These are phyloP conservation scores for Boletellus deceptivus DNA, from an alignment of 1,284 basidiomycete species.

Conservation along the genomic window DNA sequence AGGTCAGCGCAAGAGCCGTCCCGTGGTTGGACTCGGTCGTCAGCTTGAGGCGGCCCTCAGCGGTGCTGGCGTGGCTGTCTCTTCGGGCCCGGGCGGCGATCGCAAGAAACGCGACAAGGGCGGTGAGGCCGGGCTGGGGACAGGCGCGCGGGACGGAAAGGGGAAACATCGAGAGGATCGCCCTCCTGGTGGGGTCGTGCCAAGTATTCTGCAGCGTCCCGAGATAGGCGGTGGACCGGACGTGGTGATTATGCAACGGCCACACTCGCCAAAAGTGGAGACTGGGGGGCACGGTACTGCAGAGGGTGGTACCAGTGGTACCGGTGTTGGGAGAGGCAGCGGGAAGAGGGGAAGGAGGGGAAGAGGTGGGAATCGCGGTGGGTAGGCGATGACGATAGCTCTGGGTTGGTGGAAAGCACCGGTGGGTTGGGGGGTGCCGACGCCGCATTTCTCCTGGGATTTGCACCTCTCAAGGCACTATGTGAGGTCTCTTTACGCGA, in stretches of 20 bases:
- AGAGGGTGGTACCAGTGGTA: not conserved
- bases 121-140: not conserved
- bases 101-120: constrained; percentile 35
- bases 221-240: constrained; percentile 23
- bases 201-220: constrained; percentile 38
- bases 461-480: no score
- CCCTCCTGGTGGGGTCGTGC: constrained; percentile 7
- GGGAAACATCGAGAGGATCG: constrained; percentile 21
- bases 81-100: constrained; percentile 23
- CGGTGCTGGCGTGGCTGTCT: constrained; percentile 45
- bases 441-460: no score
- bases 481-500: no score
- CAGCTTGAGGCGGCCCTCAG: constrained; percentile 66
- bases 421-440: no score
- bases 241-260: constrained; percentile 12
- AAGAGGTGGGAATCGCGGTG: constrained; percentile 25
- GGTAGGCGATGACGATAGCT: constrained; percentile 8
- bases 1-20: constrained; percentile 44
- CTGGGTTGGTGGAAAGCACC: not conserved
- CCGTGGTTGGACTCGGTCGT: constrained; percentile 55
- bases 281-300: not conserved
- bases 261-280: constrained; percentile 13
- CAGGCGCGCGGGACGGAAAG: constrained; percentile 7
- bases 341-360: constrained; percentile 13
- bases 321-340: constrained; percentile 9